phyloP scores from a whole-genome alignment of 257 asterid genomes.

The Solanum tarijense region DNA sequence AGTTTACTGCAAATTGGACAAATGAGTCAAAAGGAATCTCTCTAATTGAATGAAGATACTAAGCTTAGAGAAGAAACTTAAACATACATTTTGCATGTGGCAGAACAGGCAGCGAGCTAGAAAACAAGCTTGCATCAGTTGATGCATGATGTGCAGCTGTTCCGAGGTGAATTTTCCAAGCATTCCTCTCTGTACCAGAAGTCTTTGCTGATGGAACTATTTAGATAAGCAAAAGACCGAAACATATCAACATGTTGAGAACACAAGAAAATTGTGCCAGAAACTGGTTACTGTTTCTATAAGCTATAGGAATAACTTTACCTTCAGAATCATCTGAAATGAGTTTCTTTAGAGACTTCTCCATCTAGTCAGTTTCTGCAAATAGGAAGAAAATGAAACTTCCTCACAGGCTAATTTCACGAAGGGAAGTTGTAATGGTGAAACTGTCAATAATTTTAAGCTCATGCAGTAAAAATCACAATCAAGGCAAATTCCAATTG shows the following conservation, averaged over 20 bases:
- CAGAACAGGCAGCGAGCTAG: slow-evolving; percentile 72
- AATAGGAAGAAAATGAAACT: background rate
- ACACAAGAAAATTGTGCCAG: slow-evolving; percentile 16
- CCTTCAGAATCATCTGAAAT: slow-evolving; percentile 16
- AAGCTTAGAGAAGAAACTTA: background rate
- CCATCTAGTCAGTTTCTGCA: slow-evolving; percentile 16
- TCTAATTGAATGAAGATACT: background rate
- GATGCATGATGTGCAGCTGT: slow-evolving; percentile 35
- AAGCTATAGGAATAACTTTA: background rate
- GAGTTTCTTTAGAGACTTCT: slow-evolving; percentile 10
- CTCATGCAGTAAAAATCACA: background rate
- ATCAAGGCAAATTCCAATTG: background rate
- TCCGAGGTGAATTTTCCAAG: slow-evolving; percentile 48
- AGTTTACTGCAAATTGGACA: slow-evolving; percentile 39
- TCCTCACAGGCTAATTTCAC: background rate
- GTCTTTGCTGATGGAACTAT: slow-evolving; percentile 16
- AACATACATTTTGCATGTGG: slow-evolving; percentile 54
- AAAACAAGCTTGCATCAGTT: slow-evolving; percentile 72
- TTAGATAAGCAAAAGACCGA: background rate
- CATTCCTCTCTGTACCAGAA: slow-evolving; percentile 29
- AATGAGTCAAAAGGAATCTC: slow-evolving; percentile 1
- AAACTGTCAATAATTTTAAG: background rate
- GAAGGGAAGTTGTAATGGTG: background rate
- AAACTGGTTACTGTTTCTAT: slow-evolving; percentile 9
- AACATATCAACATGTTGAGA: background rate